Conservation (phyloP, 148 eudicot genomes). For the Vaccinium darrowii region DNA sequence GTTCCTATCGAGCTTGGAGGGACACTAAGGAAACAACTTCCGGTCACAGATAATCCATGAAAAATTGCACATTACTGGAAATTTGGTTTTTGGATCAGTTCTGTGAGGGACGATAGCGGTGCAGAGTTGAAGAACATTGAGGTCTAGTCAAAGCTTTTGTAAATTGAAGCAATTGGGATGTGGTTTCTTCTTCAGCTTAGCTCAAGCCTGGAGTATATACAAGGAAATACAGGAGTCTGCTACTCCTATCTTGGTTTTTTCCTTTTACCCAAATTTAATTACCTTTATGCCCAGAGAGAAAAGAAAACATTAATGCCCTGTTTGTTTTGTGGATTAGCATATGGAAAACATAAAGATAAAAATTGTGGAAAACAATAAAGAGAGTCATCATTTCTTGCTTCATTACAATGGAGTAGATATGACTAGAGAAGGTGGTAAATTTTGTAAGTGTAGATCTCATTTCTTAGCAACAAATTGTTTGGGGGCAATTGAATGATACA, state of each 20-base stretch:
- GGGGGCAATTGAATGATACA: neutral
- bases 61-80: neutral
- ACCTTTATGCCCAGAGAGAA: neutral
- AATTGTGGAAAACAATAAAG: neutral
- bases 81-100: neutral
- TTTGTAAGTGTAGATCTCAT: neutral
- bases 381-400: neutral
- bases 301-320: neutral
- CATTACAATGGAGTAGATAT: neutral
- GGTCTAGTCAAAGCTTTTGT: neutral
- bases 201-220: neutral
- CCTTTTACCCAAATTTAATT: neutral
- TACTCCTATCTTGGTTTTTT: neutral
- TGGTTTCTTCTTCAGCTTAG: neutral
- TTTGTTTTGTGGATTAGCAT: neutral
- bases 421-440: neutral
- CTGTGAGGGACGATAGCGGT: neutral
- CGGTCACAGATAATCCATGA: neutral
- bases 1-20: slow-evolving; percentile 87
- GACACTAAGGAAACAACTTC: slow-evolving; percentile 25
- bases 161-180: slow-evolving; percentile 9
- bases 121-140: neutral
- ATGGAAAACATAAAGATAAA: neutral
- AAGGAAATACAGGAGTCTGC: neutral
- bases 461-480: neutral